These are phyloP conservation scores for Lentinula guzmanii DNA, from an alignment of 768 basidiomycete species.

Conservation along the genomic window DNA sequence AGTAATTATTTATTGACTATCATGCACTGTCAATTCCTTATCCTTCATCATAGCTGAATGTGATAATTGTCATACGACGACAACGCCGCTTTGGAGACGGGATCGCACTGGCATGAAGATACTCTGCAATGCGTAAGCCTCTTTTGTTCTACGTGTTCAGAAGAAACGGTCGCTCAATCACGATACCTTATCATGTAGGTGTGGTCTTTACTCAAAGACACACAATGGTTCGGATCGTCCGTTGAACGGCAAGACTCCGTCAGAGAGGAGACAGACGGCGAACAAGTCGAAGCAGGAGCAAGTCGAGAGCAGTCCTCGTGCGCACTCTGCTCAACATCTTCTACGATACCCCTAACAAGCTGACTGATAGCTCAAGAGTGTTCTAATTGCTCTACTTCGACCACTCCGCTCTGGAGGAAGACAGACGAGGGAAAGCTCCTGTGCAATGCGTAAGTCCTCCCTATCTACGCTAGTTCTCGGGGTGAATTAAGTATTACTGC, in stretches of 20 bases:
- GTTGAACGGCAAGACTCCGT: conserved; percentile 7
- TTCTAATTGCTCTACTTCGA: conserved; percentile 5
- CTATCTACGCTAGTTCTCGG: neutral
- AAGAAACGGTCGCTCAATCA: neutral
- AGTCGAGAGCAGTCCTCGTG: conserved; percentile 4
- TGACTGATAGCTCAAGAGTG: conserved; percentile 1
- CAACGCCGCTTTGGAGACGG: conserved; percentile 6
- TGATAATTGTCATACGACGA: conserved; percentile 8
- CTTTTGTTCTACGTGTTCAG: too few species aligned
- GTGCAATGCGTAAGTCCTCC: conserved; percentile 5
- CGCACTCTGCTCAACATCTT: neutral
- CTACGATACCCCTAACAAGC: neutral
- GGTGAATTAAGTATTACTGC: neutral
- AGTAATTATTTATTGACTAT: neutral
- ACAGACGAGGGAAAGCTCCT: conserved; percentile 6
- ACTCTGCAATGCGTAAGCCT: conserved; percentile 7
- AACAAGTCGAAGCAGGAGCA: conserved; percentile 6
- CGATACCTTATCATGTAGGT: neutral
- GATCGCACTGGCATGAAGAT: conserved; percentile 8
- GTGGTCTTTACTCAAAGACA: conserved; percentile 6
- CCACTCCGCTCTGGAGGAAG: conserved; percentile 6
- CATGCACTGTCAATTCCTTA: neutral
- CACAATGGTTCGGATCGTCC: conserved; percentile 9
- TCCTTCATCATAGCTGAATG: neutral
- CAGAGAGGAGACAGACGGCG: conserved; percentile 5